Base-by-base conservation (phyloP, 2,329 filamentous ascomycete species). In the Phaeosphaeriaceae sp. region DNA sequence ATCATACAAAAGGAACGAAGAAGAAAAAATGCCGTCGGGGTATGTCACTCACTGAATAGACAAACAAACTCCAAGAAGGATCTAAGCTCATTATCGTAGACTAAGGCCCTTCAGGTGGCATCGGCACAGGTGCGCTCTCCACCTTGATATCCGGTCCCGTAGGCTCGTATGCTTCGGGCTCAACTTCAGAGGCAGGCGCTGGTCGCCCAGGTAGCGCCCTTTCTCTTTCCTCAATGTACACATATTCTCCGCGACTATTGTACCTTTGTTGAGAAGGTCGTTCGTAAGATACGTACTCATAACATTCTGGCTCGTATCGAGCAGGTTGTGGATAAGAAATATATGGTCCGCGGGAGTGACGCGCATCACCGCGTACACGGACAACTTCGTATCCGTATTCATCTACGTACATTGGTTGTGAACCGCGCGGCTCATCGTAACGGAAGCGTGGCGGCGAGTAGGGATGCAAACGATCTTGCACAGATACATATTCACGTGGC, bases 311-410 rank as follows among this genome's bases (percentile, higher is more conserved):
- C 33, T 70, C 66, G 43, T 69, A 73, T 15, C 65, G 59, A 13
- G 62, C 52, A 17, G 60, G 54, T 21, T 61, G 54, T 17, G 56
- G 42, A 54, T 60, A 6, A 49, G 54, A 23, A 49, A 53, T 20
- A 38, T 69, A 64, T 2, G 51, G 43, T 5, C 42, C 56, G n/a
- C 60, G 61, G 1, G 56, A 41, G 21, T 54, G 57, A 23, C 61
- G 59, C 39, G 55, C 49, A 5, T 68, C 66, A 17, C 65, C 59
- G 12, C 66, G 61, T 12, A 71, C 62, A 21, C 63, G 69, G 16
- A 72, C 63, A 18, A 69, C 49, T 38, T 70, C 69, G 39, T 71
- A 71, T 39, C 67, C 68, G 28, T 68, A 70, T 37, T 71, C 64
- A 26, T 71, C 64, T 5, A 70, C 56, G 43, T 71, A 72, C 13